phyloP scores from a whole-genome alignment of 768 basidiomycete species.

The Pholiota microspora region DNA sequence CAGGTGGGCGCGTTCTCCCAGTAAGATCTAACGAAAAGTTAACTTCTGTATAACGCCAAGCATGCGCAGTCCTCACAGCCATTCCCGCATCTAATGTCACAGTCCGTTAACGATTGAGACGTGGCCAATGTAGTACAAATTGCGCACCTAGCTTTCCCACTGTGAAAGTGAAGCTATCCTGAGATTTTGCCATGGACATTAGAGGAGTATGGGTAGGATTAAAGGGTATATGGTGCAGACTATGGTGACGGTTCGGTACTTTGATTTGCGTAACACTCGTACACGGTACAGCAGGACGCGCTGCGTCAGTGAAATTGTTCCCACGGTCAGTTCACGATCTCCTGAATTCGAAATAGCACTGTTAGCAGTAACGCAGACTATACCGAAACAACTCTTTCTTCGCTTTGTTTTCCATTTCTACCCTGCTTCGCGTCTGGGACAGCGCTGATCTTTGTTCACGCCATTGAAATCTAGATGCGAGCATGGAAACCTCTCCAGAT shows the following conservation, averaged over 20 bases:
- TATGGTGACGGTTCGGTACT: no score
- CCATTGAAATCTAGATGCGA: not conserved
- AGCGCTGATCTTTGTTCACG: not conserved
- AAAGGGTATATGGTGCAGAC: no score
- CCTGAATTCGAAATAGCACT: no score
- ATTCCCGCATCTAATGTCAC: conserved; percentile 76
- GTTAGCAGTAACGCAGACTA: no score
- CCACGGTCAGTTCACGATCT: not conserved
- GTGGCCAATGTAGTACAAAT: not conserved
- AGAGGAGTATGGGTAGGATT: conserved; percentile 9
- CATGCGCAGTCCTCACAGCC: conserved; percentile 57
- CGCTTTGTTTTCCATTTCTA: not conserved
- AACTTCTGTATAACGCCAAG: not conserved
- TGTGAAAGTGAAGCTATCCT: conserved; percentile 85
- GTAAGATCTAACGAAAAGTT: conserved; percentile 61
- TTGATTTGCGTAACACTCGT: no score
- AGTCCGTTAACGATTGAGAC: not conserved
- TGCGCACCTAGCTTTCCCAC: conserved; percentile 90
- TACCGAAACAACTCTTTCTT: no score
- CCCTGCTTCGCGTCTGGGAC: not conserved
- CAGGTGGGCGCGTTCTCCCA: conserved; percentile 92
- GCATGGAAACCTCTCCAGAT: not conserved
- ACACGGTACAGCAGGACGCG: no score
- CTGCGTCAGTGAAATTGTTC: no score
- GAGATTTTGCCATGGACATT: conserved; percentile 31